Evolutionary conservation across 2,329 filamentous ascomycete genomes (phyloP), one percentile per base, ranked within the genome.

Genomic region (Penicillium frequentans): DNA sequence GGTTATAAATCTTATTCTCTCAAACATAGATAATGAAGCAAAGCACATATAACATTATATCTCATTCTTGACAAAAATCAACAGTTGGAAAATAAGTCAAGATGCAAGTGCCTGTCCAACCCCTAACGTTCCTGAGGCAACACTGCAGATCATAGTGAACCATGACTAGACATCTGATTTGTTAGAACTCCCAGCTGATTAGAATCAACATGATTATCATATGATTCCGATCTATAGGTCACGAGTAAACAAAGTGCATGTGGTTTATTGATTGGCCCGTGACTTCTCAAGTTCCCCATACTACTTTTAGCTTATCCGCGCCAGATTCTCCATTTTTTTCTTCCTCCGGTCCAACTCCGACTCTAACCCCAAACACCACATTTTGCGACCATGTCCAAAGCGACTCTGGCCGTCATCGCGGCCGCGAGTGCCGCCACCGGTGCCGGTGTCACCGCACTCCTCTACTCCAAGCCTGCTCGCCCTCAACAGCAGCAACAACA

Each of bases 371-470:
- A 31, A 33, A 6, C 31, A 48, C 42, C 5, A 49, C n/a, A 13
- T 19, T 42, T 42, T 42, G 39, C n/a, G 35, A 39, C 57, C 64
- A 93, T 93, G 90, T 92, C 90, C 57, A 93, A 93, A 75, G 82
- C 86, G 24, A 91, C 89, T 33, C 70, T 93, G 66, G 89, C 88
- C 64, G 82, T 90, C 59, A 87, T 93, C 68, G 90, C 90, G 67
- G 88, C 87, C 61, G 83, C 90, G 69, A 86, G 90, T 73, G 90
- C 90, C 65, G 88, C 88, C 73, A 87, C 89, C 52, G 90, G 90
- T 59, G 90, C 90, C 56, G 89, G 88, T 57, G 77, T 90, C 57
- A 93, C 90, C 44, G 82, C 82, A 56, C 82, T 90, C 29, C 81
- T 88, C 59, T 84, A 90, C 77, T 88, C 85, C 78, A 81, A 66